Base-by-base conservation (phyloP, 495 filamentous ascomycete genomes). In the Aspergillus asperescens region DNA sequence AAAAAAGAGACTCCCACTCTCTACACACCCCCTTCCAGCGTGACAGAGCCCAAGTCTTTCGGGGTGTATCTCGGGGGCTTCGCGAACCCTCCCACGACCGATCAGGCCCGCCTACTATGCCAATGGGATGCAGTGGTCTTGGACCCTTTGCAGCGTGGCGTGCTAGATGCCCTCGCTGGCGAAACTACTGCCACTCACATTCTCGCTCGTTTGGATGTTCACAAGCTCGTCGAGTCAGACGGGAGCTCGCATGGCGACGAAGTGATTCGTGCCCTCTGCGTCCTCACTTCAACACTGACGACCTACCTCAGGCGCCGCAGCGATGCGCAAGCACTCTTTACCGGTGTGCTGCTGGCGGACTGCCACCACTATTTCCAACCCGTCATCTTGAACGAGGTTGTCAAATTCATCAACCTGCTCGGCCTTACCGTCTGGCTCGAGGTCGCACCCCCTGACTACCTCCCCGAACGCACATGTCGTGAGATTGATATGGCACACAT, bases 81-180 rank as follows among this genome's bases (percentile, higher is more conserved):
- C 10, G 56, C 56, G 6, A 65, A 44, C 41, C 72, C 73, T 9
- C 64, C 66, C 1, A 68, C 66, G 0, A 23, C 54, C 9, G 51
- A 66, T 9, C 60, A 77, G 52, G 54, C 54, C 9, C 59, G 61
- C 6, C 41, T 76, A 4, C 59, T 78, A 1, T 59, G 63, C 23
- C 68, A 65, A 64, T 78, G 72, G 73, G 68, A 78, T 32, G 50
- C 69, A 18, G 41, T 76, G 23, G 62, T 75, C 4, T 55, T 77
- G 22, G 73, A 78, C 55, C 65, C 71, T 12, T 55, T 62, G 7
- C 68, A 70, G 44, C 13, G 38, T 5, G 70, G 71, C 4, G 64
- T 77, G 7, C 24, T 69, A 18, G 61, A 65, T 15, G 69, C 65
- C 7, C 50, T 77, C 47, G 58, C 53, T n/a, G 54, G 40, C 48